Evolutionary conservation across 306 rosid genomes (phyloP), one percentile per base, ranked within the genome.

Genomic region (Ziziphus jujuba): DNA sequence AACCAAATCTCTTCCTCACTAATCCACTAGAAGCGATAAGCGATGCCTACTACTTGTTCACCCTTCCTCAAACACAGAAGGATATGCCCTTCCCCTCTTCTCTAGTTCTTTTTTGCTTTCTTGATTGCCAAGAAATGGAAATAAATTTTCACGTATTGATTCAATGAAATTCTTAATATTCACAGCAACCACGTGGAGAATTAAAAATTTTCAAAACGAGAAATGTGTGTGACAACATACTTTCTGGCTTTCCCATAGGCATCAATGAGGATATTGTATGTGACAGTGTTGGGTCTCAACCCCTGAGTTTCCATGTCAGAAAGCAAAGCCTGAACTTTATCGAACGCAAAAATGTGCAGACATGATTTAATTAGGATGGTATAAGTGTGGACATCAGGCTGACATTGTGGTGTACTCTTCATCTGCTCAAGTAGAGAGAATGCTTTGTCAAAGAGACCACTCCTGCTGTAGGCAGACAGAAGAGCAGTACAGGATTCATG

Each of bases 311-410:
- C 85, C 98, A 92, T 90, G 82, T 90, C 95, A 28, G 90, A 87
- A 58, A 90, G 89, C 65, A 92, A 77, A 63, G 58, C 61, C 50
- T 86, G 84, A 63, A 91, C 97, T 73, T 84, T 87, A 72, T 88
- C 92, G n/a, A 79, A 88, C 47, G 88, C 80, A 75, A 71, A 86
- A 79, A 81, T 75, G 65, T 88, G 90, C 75, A 92, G 73, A 77
- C 97, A 92, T 40, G 98, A 92, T 71, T 90, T 92, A 50, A 92
- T 84, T 58, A 92, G 86, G 76, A 92, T 88, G 55, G 97, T 87
- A 59, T 90, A 87, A 61, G 98, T 92, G 70, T 88, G 96, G 66
- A 90, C 88, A 65, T 92, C 98, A 59, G 98, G 98, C 72, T 81
- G 78, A 71, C 91, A 90, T 70, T 77, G 83, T 45, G 81, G 89